Conservation (phyloP, 257 asterid species). For the Przewalskia tangutica region DNA sequence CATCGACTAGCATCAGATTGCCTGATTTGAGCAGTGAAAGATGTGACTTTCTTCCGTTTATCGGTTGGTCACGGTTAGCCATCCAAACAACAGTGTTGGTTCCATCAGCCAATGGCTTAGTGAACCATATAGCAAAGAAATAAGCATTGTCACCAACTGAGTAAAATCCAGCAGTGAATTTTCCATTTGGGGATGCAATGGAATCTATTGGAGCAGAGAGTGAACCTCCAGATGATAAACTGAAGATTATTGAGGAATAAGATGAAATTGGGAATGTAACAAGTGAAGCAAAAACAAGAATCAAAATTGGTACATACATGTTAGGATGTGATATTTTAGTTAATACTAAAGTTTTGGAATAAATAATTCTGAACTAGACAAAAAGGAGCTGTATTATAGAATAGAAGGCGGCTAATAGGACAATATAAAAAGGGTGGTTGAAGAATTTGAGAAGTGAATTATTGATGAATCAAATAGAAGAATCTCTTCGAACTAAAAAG, state of each 20-base stretch:
- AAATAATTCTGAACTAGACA: background rate
- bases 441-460: background rate
- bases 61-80: constrained; percentile 28
- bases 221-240: constrained; percentile 4
- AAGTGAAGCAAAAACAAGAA: constrained; percentile 1
- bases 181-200: constrained; percentile 2
- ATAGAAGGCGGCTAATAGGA: background rate
- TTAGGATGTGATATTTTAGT: background rate
- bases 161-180: constrained; percentile 23
- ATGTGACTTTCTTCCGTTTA: constrained; percentile 14
- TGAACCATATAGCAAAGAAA: constrained; percentile 24
- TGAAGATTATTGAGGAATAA: background rate
- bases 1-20: constrained; percentile 22
- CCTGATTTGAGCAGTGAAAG: constrained; percentile 10
- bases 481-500: background rate
- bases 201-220: constrained; percentile 6
- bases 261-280: constrained; percentile 3
- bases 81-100: constrained; percentile 25
- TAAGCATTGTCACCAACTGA: constrained; percentile 21
- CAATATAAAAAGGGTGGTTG: background rate
- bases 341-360: background rate
- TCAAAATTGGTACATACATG: background rate
- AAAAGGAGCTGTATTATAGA: background rate
- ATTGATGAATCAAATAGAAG: background rate
- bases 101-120: constrained; percentile 1